phyloP scores from a whole-genome alignment of 2,329 filamentous ascomycete genomes.

The Talaromyces sp. region DNA sequence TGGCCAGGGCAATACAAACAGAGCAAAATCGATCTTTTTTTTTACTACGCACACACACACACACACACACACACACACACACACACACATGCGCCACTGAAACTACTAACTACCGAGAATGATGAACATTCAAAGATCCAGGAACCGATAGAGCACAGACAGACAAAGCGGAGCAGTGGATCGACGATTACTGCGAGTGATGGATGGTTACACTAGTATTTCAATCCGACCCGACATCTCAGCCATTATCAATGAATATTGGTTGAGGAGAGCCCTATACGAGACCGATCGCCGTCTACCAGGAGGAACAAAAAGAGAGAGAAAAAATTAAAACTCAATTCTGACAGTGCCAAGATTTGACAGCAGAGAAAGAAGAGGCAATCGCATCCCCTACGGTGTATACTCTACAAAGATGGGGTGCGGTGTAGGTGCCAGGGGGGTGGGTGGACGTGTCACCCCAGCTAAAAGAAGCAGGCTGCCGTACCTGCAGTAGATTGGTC shows the following conservation, averaged over 20 bases:
- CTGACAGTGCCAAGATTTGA: background rate
- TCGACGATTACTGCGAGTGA: background rate
- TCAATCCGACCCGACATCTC: background rate
- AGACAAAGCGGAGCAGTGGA: background rate
- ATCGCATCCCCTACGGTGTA: background rate
- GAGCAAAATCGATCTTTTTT: background rate
- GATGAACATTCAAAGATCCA: background rate
- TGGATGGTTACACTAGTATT: background rate
- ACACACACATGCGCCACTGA: too few relatives aligned
- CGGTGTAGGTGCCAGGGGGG: background rate
- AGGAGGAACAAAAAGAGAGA: background rate
- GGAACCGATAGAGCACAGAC: background rate
- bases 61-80: too few relatives aligned
- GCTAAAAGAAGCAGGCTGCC: background rate
- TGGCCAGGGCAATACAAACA: background rate
- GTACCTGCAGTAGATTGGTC: slow-evolving; percentile 4
- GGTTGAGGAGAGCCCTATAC: background rate
- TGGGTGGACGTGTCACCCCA: background rate
- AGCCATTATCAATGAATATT: background rate
- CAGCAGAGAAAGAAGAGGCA: background rate
- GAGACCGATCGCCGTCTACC: background rate
- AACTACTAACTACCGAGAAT: too few relatives aligned
- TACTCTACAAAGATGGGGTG: background rate
- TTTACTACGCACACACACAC: too few relatives aligned
- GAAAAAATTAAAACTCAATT: background rate